Evolutionary conservation across 2,329 filamentous ascomycete genomes (phyloP).

Genomic region (Fusarium sp.): DNA sequence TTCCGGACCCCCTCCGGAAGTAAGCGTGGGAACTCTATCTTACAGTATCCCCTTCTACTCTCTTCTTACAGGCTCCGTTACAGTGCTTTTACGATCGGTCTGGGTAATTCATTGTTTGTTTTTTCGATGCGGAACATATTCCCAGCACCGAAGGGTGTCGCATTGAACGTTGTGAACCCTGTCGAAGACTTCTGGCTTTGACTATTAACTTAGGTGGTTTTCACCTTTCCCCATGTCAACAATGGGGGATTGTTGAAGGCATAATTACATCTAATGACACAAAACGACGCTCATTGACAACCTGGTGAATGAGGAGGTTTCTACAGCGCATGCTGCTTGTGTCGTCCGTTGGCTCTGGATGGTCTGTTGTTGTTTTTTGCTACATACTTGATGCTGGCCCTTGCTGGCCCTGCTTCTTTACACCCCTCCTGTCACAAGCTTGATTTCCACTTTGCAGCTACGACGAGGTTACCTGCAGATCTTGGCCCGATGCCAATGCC

Average conservation of each 20-base stretch:
- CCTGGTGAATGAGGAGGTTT: slow-evolving; percentile 18
- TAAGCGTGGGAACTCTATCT: slow-evolving; percentile 31
- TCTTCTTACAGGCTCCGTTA: slow-evolving; percentile 4
- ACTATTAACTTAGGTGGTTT: slow-evolving; percentile 19
- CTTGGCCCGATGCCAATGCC: slow-evolving; percentile 13
- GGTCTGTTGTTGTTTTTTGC: neutral
- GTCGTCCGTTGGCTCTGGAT: slow-evolving; percentile 17
- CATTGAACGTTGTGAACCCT: slow-evolving; percentile 20
- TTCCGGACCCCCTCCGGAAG: slow-evolving; percentile 27
- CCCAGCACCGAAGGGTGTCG: slow-evolving; percentile 29
- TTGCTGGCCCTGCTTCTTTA: slow-evolving; percentile 7
- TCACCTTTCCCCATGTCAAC: slow-evolving; percentile 7
- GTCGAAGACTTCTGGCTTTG: slow-evolving; percentile 7
- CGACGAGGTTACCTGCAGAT: slow-evolving; percentile 13
- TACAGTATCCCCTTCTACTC: slow-evolving; percentile 9
- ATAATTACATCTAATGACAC: slow-evolving; percentile 20
- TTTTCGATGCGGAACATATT: slow-evolving; percentile 28
- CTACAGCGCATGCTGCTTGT: neutral
- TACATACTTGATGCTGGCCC: neutral
- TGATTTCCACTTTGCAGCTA: slow-evolving; percentile 33
- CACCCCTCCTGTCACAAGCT: slow-evolving; percentile 31
- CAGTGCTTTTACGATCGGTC: slow-evolving; percentile 1
- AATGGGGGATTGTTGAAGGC: slow-evolving; percentile 4
- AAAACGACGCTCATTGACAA: slow-evolving; percentile 20
- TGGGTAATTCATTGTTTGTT: slow-evolving; percentile 3